Conservation (phyloP, 768 basidiomycete species). For the Leccinellum albellum region DNA sequence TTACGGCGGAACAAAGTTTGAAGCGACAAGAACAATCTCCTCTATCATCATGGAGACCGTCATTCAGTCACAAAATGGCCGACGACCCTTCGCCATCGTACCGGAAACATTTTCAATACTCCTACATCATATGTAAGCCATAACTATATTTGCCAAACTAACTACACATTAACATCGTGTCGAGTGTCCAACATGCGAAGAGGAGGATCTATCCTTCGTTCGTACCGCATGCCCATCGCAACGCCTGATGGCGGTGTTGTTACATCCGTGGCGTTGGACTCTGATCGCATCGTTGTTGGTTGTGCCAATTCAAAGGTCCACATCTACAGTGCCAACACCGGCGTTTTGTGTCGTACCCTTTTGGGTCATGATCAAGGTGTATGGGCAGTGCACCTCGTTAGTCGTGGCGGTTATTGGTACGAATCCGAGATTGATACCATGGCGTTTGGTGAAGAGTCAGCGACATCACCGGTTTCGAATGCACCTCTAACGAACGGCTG, state of each 20-base stretch:
- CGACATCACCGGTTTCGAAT: not conserved
- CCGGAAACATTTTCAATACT: constrained; percentile 65
- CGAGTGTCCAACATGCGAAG: constrained; percentile 78
- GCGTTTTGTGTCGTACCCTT: constrained; percentile 72
- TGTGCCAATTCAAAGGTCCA: constrained; percentile 84
- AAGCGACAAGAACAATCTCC: constrained; percentile 27
- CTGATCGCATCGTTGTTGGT: constrained; percentile 82
- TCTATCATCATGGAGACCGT: constrained; percentile 24
- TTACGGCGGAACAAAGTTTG: constrained; percentile 30
- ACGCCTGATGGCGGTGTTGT: constrained; percentile 61
- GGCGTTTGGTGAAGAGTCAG: constrained; percentile 5
- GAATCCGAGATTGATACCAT: constrained; percentile 10
- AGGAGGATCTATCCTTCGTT: constrained; percentile 66
- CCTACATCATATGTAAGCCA: constrained; percentile 65
- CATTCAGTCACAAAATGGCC: constrained; percentile 2
- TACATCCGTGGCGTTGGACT: constrained; percentile 82
- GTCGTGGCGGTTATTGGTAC: constrained; percentile 52
- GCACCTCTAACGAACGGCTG: constrained; percentile 19
- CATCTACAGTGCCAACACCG: constrained; percentile 77
- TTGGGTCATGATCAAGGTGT: constrained; percentile 87
- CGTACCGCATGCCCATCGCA: constrained; percentile 50
- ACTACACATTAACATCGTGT: constrained; percentile 1
- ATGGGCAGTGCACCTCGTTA: constrained; percentile 84
- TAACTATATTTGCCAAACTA: not conserved
- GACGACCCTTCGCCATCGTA: constrained; percentile 40